These are phyloP conservation scores for Cryptococcus sp. DNA, from an alignment of 1,284 basidiomycete species.

Conservation along the genomic window DNA sequence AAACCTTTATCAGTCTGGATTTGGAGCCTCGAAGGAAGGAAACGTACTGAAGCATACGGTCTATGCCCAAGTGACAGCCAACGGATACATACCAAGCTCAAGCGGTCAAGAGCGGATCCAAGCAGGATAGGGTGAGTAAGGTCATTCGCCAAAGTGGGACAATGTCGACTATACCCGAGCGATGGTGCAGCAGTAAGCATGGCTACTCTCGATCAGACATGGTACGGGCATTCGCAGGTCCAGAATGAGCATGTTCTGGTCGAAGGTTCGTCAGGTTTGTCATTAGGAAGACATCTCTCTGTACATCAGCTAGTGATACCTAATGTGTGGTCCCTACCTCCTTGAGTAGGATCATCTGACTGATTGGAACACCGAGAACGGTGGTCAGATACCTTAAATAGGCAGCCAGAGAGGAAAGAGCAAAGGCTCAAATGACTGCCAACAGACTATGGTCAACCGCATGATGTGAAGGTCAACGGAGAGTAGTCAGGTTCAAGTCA, in stretches of 20 bases:
- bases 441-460: no score
- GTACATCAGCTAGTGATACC: background rate
- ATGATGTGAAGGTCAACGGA: no score
- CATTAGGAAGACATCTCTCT: background rate
- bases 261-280: no score
- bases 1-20: background rate
- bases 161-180: background rate
- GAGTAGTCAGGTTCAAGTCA: no score
- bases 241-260: background rate
- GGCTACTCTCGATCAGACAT: background rate
- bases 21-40: background rate
- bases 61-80: background rate
- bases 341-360: background rate
- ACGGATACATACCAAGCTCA: background rate
- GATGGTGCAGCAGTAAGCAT: background rate
- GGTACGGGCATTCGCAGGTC: background rate
- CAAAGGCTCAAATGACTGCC: no score
- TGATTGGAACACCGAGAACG: background rate
- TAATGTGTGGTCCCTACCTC: background rate
- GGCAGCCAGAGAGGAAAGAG: background rate
- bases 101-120: background rate
- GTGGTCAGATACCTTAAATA: background rate
- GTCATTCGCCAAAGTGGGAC: background rate
- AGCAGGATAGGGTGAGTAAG: background rate
- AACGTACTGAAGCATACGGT: background rate